Percentiles rank a stretch among this genome's conserved stretches.
phyloP scores from a whole-genome alignment of 2,329 filamentous ascomycete species.

The Westerdykella aurantiaca region DNA sequence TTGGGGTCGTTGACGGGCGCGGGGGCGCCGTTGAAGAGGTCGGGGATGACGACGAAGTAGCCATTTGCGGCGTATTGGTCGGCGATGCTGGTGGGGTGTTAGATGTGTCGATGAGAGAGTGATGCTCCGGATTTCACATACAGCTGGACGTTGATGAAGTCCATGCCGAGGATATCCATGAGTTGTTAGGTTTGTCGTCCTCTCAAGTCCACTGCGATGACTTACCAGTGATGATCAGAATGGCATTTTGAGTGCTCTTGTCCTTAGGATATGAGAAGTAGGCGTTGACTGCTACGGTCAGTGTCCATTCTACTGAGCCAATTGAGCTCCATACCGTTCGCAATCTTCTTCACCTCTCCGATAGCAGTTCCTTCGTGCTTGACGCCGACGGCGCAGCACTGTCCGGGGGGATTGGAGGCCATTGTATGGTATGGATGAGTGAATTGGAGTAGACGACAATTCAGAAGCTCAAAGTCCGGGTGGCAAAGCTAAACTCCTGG shows the following conservation, averaged over 20 bases:
- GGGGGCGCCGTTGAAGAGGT: slow-evolving; percentile 64
- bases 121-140: slow-evolving; percentile 14
- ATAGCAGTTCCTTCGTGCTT: slow-evolving; percentile 48
- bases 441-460: neutral
- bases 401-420: slow-evolving; percentile 47
- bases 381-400: slow-evolving; percentile 46
- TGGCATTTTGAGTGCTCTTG: slow-evolving; percentile 49
- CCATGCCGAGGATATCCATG: slow-evolving; percentile 55
- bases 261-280: slow-evolving; percentile 52
- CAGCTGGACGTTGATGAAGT: slow-evolving; percentile 48
- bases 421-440: slow-evolving; percentile 28
- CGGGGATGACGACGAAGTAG: slow-evolving; percentile 63
- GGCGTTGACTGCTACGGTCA: slow-evolving; percentile 42
- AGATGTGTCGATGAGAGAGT: neutral
- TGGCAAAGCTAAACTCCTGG: neutral
- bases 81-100: slow-evolving; percentile 47
- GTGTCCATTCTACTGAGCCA: neutral
- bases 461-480: neutral
- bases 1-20: slow-evolving; percentile 50
- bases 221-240: slow-evolving; percentile 43
- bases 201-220: neutral
- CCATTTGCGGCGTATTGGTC: slow-evolving; percentile 71
- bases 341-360: slow-evolving; percentile 45
- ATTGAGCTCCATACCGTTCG: slow-evolving; percentile 36
- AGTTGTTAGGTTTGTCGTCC: slow-evolving; percentile 18